Evolutionary conservation across 2,329 filamentous ascomycete genomes (phyloP), one percentile per base, ranked within the genome.

Genomic region (Aspergillus pseudoterreus): DNA sequence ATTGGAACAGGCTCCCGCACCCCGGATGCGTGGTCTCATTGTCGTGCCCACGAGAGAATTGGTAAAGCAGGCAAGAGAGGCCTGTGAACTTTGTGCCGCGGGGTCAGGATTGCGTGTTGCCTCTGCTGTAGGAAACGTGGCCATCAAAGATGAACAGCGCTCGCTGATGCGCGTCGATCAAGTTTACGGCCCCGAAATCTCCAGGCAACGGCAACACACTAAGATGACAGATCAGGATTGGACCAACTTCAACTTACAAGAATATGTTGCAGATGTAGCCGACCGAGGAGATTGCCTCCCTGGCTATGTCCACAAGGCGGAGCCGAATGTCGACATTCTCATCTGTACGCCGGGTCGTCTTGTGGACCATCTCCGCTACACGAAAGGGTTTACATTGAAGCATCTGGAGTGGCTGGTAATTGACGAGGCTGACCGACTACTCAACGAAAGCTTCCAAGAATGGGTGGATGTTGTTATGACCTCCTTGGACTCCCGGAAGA

Each of bases 341-440:
- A 87, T 96, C 46, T 94, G 90, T 68, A 97, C 92, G 0, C 92
- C 92, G 0, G 94, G 94, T 53, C 84, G 92, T 56, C 81, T 97
- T 1, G 90, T 97, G 4, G 92, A 97, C 62, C 92, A 97, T 69
- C 80, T 96, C 46, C 86, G 87, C 57, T 85, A 86, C 53, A 97
- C 92, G 0, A 82, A 83, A 3, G 91, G 90, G 0, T 96, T 97
- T 67, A 82, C 79, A 0, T 77, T 97, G 19, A 82, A 87, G 51
- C 80, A 88, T 65, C 77, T 96, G 4, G 83, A 88, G 54, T 97
- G 92, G 91, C 78, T 97, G 0, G 83, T 96, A 2, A 87, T 96
- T 43, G 92, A 97, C 63, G 92, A 97, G 72, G 94, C 92, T 10
- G 92, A 97, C 70, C 90, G 94, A 65, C 76, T 97, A 11, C 80